A percentile compares a stretch with the other conserved stretches of the same genome.
Conservation (phyloP, 2,329 filamentous ascomycete genomes). For the Hortaea sp. region DNA sequence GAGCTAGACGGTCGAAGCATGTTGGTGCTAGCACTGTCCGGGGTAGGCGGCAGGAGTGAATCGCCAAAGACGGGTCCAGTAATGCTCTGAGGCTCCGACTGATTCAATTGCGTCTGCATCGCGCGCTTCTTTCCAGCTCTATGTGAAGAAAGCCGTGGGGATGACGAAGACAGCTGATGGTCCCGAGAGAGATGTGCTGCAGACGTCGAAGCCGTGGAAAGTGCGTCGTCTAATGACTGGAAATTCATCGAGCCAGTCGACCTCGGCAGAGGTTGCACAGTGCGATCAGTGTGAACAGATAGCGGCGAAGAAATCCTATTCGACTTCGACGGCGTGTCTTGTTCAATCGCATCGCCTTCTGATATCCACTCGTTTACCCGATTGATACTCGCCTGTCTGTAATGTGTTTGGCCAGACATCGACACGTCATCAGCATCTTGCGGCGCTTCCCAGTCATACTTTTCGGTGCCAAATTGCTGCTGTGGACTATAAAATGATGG, state of each 20-base stretch:
- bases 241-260: slow-evolving; percentile 5
- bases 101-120: slow-evolving; percentile 6
- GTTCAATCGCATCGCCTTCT: slow-evolving; percentile 13
- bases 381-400: slow-evolving; percentile 25
- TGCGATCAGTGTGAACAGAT: neutral
- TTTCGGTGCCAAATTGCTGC: slow-evolving; percentile 16
- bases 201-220: slow-evolving; percentile 5
- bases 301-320: slow-evolving; percentile 15
- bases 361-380: slow-evolving; percentile 28
- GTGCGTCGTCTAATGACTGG: slow-evolving; percentile 14
- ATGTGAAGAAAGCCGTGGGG: slow-evolving; percentile 1
- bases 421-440: slow-evolving; percentile 9
- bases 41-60: slow-evolving; percentile 23
- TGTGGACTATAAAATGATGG: slow-evolving; percentile 26
- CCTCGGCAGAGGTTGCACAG: neutral
- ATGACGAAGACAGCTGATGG: neutral
- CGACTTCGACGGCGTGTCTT: slow-evolving; percentile 22
- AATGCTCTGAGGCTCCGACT: slow-evolving; percentile 7
- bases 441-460: slow-evolving; percentile 18
- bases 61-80: slow-evolving; percentile 16
- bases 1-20: slow-evolving; percentile 24
- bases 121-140: slow-evolving; percentile 2
- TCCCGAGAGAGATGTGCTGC: neutral
- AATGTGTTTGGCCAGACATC: slow-evolving; percentile 8
- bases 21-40: slow-evolving; percentile 23